phyloP scores from a whole-genome alignment of 768 basidiomycete genomes.

The Leccinum sublutescens region DNA sequence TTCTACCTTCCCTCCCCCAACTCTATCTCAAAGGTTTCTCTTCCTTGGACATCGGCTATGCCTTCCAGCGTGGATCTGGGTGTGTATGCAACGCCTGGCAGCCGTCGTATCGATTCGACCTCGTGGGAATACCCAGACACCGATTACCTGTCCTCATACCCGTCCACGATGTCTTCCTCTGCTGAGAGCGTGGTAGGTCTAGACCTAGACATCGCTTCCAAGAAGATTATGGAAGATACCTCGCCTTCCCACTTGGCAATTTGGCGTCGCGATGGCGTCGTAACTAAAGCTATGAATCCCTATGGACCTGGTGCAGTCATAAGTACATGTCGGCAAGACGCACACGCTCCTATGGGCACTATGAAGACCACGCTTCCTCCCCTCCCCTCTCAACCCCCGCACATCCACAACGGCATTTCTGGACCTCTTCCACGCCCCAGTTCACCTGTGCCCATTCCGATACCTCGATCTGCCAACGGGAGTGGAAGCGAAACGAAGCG shows the following conservation, averaged over 20 bases:
- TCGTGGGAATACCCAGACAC: constrained; percentile 47
- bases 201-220: constrained; percentile 32
- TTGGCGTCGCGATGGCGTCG: constrained; percentile 32
- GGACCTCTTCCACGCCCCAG: constrained; percentile 23
- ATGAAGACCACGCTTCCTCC: constrained; percentile 10
- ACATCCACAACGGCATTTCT: constrained; percentile 7
- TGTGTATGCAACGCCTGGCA: constrained; percentile 41
- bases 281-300: constrained; percentile 26
- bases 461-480: constrained; percentile 29
- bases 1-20: constrained; percentile 51
- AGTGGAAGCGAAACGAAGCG: constrained; percentile 34
- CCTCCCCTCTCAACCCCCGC: constrained; percentile 16
- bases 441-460: constrained; percentile 30
- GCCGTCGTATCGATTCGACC: constrained; percentile 50
- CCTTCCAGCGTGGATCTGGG: constrained; percentile 40
- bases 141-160: constrained; percentile 49
- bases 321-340: constrained; percentile 29
- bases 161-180: constrained; percentile 41
- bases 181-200: constrained; percentile 34
- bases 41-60: constrained; percentile 35
- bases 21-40: constrained; percentile 38
- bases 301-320: constrained; percentile 26
- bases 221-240: constrained; percentile 31
- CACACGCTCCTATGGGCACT: constrained; percentile 8
- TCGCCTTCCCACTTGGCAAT: constrained; percentile 31